These are phyloP conservation scores for Sonneratia caseolaris DNA, from an alignment of 345 rosid genomes.

Conservation along the genomic window DNA sequence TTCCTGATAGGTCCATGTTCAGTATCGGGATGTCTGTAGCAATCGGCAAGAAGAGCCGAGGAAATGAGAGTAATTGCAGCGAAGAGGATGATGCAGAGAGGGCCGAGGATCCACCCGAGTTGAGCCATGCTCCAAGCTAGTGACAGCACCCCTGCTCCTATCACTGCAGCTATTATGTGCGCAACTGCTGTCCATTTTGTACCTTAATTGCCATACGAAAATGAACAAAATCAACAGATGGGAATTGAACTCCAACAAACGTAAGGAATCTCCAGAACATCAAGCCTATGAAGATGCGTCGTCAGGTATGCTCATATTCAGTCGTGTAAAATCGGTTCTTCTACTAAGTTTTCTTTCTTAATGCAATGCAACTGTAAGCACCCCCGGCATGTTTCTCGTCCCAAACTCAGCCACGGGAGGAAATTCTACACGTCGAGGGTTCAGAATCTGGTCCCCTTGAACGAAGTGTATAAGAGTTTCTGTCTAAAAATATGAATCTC, in stretches of 20 bases:
- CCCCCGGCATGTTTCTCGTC: background rate
- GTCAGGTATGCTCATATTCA: too few species aligned
- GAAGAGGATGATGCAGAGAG: conserved; percentile 31
- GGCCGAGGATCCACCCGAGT: conserved; percentile 74
- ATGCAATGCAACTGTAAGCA: background rate
- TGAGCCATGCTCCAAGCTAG: conserved; percentile 66
- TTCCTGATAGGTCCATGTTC: conserved; percentile 34
- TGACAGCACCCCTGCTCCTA: conserved; percentile 78
- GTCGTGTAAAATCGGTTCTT: too few species aligned
- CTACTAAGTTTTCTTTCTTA: background rate
- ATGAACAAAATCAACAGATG: background rate
- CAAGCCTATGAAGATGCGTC: background rate
- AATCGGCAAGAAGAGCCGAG: conserved; percentile 36
- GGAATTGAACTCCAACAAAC: background rate
- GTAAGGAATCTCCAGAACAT: background rate
- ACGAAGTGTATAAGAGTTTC: background rate
- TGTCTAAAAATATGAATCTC: background rate
- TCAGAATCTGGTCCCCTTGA: background rate
- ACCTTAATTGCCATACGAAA: conserved; percentile 22
- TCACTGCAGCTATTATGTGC: conserved; percentile 64
- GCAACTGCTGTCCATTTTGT: conserved; percentile 52
- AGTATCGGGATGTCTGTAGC: conserved; percentile 50
- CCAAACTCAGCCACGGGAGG: background rate
- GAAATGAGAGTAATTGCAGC: conserved; percentile 41
- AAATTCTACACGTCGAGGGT: background rate